Evolutionary conservation across 2,329 filamentous ascomycete genomes (phyloP), one percentile per base, ranked within the genome.

Genomic region (Botrytis porri): DNA sequence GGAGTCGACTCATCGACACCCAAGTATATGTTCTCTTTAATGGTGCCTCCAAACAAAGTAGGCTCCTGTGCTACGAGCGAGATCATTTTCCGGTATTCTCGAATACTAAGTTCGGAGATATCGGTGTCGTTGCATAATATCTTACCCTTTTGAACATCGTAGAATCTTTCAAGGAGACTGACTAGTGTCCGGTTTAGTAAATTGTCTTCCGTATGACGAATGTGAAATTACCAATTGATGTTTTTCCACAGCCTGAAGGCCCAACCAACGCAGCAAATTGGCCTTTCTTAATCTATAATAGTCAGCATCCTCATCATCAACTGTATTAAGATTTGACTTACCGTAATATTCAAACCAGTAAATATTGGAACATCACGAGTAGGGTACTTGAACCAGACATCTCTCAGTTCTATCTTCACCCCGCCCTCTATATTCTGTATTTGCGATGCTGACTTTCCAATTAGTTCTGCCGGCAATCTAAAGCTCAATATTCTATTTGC

Each of bases 11-110:
- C 80, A 29, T 81, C 81, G 32, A 93, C 87, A 29, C 90, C 91
- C 0, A 93, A 84, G 1, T 90, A 81, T 70, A 93, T 88, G 77
- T 93, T 93, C 74, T 94, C 91, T 29, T 88, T 86, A 32, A 94
- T 85, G 0, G 88, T 89, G 20, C 87, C 86, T 80, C 90, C 89
- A 37, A 79, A 79, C 78, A 95, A 85, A 0, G 89, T 90, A 14
- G 92, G 87, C 79, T 95, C 92, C 81, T 95, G 92, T 5, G 91
- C 89, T 0, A 95, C 92, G 0, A 95, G 86, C 1, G 91, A 90
- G 20, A 94, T 84, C 51, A 88, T 82, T 72, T 85, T 85, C 59
- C 92, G 88, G 79, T 93, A 93, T 29, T 86, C 82, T 74, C 85
- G 85, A 0, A 91, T 84, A 72, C 90, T 87, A 70, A 93, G 80